phyloP scores from a whole-genome alignment of 148 eudicot genomes.

The Dianthus caryophyllus region DNA sequence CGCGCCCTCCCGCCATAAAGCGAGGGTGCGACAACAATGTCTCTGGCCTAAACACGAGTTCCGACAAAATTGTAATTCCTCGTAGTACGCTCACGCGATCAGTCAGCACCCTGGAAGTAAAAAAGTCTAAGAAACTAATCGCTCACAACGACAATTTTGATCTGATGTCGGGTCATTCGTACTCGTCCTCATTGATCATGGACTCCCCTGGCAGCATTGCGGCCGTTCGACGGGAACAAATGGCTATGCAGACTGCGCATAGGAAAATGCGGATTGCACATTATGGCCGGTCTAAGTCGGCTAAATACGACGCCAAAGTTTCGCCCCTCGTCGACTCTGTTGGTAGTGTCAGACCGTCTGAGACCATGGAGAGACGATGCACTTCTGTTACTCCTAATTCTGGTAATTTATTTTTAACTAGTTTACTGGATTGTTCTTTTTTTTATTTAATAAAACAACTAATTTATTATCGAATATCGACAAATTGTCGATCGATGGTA shows the following conservation, averaged over 20 bases:
- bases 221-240: slow-evolving; percentile 31
- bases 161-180: slow-evolving; percentile 1
- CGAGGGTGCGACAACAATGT: slow-evolving; percentile 29
- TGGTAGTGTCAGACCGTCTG: slow-evolving; percentile 14
- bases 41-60: slow-evolving; percentile 24
- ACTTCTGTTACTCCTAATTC: slow-evolving; percentile 33
- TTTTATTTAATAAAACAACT: too few relatives aligned
- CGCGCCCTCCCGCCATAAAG: slow-evolving; percentile 28
- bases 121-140: slow-evolving; percentile 22
- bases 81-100: slow-evolving; percentile 18
- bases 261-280: slow-evolving; percentile 42
- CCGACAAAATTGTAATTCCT: slow-evolving; percentile 27
- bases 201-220: slow-evolving; percentile 38
- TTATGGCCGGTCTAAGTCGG: slow-evolving; percentile 33
- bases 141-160: background rate
- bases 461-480: too few relatives aligned
- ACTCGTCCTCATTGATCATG: slow-evolving; percentile 26
- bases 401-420: too few relatives aligned
- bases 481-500: too few relatives aligned
- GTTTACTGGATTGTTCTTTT: too few relatives aligned
- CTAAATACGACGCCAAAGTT: slow-evolving; percentile 27
- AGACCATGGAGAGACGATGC: slow-evolving; percentile 28
- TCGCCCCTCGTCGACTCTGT: slow-evolving; percentile 27
- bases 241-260: slow-evolving; percentile 29
- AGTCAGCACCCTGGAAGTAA: slow-evolving; percentile 25